A percentile compares a stretch with the other conserved stretches of the same genome.
Conservation (phyloP, 495 filamentous ascomycete genomes). For the Cercophora samala region DNA sequence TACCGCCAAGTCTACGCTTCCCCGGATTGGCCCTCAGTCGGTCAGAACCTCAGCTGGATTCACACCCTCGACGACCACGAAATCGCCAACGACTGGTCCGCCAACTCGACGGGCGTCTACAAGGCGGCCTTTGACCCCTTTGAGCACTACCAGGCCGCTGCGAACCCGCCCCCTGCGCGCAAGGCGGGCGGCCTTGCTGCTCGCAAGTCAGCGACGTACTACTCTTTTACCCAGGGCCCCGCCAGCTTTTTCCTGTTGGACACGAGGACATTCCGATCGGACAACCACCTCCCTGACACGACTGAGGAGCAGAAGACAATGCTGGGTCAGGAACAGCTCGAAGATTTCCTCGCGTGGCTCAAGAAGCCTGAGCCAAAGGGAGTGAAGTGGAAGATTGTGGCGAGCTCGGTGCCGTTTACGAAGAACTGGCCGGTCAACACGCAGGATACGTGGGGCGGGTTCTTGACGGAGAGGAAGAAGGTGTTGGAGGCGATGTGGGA, state of each 20-base stretch:
- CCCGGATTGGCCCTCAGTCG: slow-evolving; percentile 74
- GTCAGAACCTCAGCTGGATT: slow-evolving; percentile 81
- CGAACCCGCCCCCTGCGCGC: slow-evolving; percentile 69
- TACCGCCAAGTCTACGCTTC: slow-evolving; percentile 93
- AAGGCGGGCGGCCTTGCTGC: slow-evolving; percentile 35
- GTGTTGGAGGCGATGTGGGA: slow-evolving; percentile 92
- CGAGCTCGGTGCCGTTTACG: slow-evolving; percentile 87
- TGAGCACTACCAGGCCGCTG: slow-evolving; percentile 75
- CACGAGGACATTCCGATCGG: slow-evolving; percentile 79
- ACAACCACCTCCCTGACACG: slow-evolving; percentile 47
- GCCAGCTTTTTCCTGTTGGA: slow-evolving; percentile 94
- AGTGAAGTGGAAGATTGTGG: slow-evolving; percentile 89
- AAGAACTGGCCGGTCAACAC: slow-evolving; percentile 89
- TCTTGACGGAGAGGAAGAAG: slow-evolving; percentile 69
- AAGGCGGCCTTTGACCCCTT: slow-evolving; percentile 79
- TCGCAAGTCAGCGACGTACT: slow-evolving; percentile 66
- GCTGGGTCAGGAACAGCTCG: slow-evolving; percentile 75
- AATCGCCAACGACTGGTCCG: slow-evolving; percentile 86
- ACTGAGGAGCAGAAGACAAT: slow-evolving; percentile 66
- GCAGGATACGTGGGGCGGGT: slow-evolving; percentile 89
- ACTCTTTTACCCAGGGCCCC: slow-evolving; percentile 80
- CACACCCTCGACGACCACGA: slow-evolving; percentile 97
- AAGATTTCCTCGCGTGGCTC: slow-evolving; percentile 77
- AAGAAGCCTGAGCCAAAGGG: slow-evolving; percentile 61
- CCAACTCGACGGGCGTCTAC: slow-evolving; percentile 70